Evolutionary conservation across 2,329 filamentous ascomycete genomes (phyloP).

Genomic region (Fusarium coicis): DNA sequence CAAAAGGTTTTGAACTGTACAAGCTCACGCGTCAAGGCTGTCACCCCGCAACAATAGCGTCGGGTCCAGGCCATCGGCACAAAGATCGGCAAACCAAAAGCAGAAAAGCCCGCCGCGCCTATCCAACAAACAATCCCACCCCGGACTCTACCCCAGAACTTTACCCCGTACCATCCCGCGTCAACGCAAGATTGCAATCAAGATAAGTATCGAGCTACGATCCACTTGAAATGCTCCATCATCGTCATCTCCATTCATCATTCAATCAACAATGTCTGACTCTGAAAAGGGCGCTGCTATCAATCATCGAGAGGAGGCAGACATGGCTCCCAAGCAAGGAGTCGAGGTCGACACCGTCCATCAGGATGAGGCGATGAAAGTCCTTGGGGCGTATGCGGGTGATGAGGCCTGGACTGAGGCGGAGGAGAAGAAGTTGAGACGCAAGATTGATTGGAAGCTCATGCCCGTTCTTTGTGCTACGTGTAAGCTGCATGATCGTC

Average conservation of each 20-base stretch:
- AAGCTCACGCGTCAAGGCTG: neutral
- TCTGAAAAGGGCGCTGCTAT: constrained; percentile 31
- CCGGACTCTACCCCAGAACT: neutral
- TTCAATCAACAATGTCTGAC: constrained; percentile 23
- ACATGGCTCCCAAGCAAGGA: neutral
- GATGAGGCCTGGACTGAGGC: constrained; percentile 54
- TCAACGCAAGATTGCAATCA: neutral
- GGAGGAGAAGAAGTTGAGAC: constrained; percentile 55
- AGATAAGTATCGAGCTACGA: constrained; percentile 29
- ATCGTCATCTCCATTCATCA: neutral
- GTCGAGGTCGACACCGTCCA: constrained; percentile 34
- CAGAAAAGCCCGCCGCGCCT: constrained; percentile 16
- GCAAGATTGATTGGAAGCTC: constrained; percentile 46
- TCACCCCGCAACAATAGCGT: neutral
- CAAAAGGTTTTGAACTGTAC: neutral
- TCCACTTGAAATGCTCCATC: neutral
- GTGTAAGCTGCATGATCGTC: constrained; percentile 48
- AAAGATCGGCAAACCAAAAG: neutral
- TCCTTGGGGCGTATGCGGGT: constrained; percentile 55
- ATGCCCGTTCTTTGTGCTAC: constrained; percentile 59
- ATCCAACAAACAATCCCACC: neutral
- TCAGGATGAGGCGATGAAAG: constrained; percentile 49
- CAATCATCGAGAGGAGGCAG: constrained; percentile 13
- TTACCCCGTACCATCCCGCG: neutral
- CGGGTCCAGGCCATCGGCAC: neutral